Conservation (phyloP, 164 flowering plant species). For the Liriodendron chinense region DNA sequence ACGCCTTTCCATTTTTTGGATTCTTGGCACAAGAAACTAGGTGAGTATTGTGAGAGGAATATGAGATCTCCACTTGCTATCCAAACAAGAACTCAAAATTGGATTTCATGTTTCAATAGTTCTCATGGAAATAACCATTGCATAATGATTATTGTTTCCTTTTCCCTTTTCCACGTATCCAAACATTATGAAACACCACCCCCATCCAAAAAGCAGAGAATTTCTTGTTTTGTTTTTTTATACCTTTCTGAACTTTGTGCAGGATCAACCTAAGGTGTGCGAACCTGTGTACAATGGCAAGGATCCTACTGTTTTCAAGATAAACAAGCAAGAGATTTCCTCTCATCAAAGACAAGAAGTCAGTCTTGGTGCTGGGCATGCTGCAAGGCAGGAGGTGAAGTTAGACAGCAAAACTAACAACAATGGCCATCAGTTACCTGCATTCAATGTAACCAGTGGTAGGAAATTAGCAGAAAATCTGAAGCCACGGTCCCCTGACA, state of each 20-base stretch:
- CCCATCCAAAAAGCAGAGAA: too few species aligned
- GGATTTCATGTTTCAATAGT: too few species aligned
- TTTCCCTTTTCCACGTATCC: background rate
- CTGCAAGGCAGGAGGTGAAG: conserved; percentile 5
- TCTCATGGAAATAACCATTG: too few species aligned
- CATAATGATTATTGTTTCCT: too few species aligned
- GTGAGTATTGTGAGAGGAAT: too few species aligned
- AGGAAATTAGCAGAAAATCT: background rate
- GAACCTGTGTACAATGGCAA: conserved; percentile 13
- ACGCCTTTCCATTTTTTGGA: too few species aligned
- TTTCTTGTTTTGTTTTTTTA: background rate
- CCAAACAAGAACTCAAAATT: too few species aligned
- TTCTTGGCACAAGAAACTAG: too few species aligned
- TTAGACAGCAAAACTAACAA: background rate
- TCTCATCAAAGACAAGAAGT: background rate
- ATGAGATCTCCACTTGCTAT: too few species aligned
- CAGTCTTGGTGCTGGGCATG: background rate
- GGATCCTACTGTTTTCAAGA: conserved; percentile 11
- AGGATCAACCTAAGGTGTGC: conserved; percentile 19
- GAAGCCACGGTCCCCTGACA: conserved; percentile 12
- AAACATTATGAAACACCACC: too few species aligned
- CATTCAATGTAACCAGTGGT: background rate
- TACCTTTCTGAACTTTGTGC: conserved; percentile 7
- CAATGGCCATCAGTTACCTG: background rate
- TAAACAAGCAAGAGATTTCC: conserved; percentile 9